phyloP scores from a whole-genome alignment of 495 filamentous ascomycete genomes.

The Podospora didyma region DNA sequence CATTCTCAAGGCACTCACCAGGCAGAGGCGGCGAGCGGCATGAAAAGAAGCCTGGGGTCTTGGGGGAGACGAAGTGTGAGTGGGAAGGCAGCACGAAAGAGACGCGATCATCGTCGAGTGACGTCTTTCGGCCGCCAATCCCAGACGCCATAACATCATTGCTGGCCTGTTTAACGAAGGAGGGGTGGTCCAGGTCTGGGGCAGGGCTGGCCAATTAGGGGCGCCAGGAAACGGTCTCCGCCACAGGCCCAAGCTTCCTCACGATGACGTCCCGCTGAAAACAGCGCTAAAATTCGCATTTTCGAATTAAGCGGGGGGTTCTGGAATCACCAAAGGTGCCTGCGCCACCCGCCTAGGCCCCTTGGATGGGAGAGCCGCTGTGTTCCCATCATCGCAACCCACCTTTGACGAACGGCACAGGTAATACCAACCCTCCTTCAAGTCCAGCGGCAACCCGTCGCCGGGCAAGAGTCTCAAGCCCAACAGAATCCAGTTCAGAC shows the following conservation, averaged over 20 bases:
- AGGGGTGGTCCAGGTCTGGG: neutral
- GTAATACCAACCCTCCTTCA: no score
- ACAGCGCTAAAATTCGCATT: neutral
- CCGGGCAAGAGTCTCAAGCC: neutral
- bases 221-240: neutral
- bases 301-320: neutral
- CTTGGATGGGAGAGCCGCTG: neutral
- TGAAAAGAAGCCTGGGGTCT: neutral
- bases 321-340: neutral
- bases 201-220: neutral
- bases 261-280: no score
- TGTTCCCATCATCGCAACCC: no score
- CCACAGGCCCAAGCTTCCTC: neutral
- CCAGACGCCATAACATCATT: neutral
- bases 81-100: neutral
- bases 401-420: no score
- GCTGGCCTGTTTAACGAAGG: neutral
- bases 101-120: neutral
- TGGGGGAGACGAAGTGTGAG: neutral
- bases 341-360: slow-evolving; percentile 1
- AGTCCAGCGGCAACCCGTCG: neutral
- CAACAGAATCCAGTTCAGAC: neutral
- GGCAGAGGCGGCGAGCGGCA: neutral
- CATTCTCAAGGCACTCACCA: neutral
- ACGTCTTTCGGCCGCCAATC: neutral